A percentile compares a stretch with the other conserved stretches of the same genome.
Conservation (phyloP, 2,329 filamentous ascomycete genomes). For the Alternaria incomplexa region DNA sequence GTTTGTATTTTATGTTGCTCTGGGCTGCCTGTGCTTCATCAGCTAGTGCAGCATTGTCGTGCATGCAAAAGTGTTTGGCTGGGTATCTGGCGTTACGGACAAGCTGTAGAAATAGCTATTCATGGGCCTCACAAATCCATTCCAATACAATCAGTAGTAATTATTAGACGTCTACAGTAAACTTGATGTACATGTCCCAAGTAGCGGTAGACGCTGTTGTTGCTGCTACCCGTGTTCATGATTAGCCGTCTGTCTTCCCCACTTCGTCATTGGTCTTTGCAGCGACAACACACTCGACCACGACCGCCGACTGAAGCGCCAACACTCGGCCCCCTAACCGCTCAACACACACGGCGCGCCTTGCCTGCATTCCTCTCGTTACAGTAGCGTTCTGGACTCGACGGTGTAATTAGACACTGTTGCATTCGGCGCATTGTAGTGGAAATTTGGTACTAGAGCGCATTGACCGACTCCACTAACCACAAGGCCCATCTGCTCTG, state of each 20-base stretch:
- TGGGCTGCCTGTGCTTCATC: constrained; percentile 97
- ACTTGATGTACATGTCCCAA: constrained; percentile 12
- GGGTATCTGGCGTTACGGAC: constrained; percentile 13
- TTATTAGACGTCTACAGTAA: not conserved
- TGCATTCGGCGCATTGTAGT: constrained; percentile 27
- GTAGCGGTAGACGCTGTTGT: constrained; percentile 1
- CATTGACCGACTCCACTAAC: constrained; percentile 40
- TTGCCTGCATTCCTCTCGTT: constrained; percentile 8
- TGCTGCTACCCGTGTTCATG: constrained; percentile 21
- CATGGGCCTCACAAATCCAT: not conserved
- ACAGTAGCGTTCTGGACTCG: constrained; percentile 27
- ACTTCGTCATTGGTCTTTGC: constrained; percentile 39
- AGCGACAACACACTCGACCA: constrained; percentile 32
- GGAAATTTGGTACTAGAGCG: constrained; percentile 28
- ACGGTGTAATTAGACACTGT: constrained; percentile 23
- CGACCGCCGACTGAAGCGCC: constrained; percentile 30
- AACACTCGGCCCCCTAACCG: constrained; percentile 28
- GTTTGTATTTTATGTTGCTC: constrained; percentile 90
- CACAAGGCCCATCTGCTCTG: constrained; percentile 7
- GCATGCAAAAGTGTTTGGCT: constrained; percentile 11
- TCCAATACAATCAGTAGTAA: not conserved
- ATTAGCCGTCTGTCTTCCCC: constrained; percentile 27
- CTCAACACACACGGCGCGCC: constrained; percentile 29
- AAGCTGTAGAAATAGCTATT: not conserved
- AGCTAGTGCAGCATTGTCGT: constrained; percentile 62